Evolutionary conservation across 1,284 basidiomycete genomes (phyloP).

Genomic region (Heliocybe sulcata): DNA sequence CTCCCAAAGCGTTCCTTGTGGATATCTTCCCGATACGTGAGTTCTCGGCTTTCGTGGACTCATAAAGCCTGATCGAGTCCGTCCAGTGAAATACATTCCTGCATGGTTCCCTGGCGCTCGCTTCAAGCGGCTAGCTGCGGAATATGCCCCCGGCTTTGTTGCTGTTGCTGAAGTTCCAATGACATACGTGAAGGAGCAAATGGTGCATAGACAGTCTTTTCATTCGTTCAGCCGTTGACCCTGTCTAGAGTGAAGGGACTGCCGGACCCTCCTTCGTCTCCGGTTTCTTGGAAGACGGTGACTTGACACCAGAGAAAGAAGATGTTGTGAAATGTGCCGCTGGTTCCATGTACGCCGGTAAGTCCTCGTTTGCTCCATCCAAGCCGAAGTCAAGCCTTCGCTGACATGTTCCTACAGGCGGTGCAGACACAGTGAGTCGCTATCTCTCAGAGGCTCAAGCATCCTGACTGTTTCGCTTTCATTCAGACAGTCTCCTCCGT

Average conservation of each 20-base stretch:
- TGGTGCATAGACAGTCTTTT: too few species aligned
- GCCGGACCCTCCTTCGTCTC: slow-evolving; percentile 5
- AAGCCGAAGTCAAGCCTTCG: neutral
- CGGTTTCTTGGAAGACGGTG: slow-evolving; percentile 3
- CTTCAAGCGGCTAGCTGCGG: slow-evolving; percentile 5
- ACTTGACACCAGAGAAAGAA: slow-evolving; percentile 6
- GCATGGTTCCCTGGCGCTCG: neutral
- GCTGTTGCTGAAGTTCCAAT: neutral
- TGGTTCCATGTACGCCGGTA: slow-evolving; percentile 9
- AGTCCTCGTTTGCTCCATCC: neutral
- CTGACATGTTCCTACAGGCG: neutral
- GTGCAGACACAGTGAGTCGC: neutral
- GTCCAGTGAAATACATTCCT: slow-evolving; percentile 1
- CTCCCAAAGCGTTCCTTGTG: neutral
- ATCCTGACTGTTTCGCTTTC: too few species aligned
- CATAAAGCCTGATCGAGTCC: neutral
- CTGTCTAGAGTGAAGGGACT: neutral
- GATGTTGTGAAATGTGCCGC: slow-evolving; percentile 11
- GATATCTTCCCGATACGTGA: neutral
- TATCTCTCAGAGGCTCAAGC: too few species aligned
- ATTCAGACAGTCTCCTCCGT: neutral
- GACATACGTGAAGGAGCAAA: neutral
- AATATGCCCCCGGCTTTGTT: neutral
- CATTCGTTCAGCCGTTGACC: too few species aligned
- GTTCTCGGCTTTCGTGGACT: neutral